Evolutionary conservation across 306 rosid species (phyloP), one percentile per base, ranked within the genome.

Genomic region (Medicago arabica): DNA sequence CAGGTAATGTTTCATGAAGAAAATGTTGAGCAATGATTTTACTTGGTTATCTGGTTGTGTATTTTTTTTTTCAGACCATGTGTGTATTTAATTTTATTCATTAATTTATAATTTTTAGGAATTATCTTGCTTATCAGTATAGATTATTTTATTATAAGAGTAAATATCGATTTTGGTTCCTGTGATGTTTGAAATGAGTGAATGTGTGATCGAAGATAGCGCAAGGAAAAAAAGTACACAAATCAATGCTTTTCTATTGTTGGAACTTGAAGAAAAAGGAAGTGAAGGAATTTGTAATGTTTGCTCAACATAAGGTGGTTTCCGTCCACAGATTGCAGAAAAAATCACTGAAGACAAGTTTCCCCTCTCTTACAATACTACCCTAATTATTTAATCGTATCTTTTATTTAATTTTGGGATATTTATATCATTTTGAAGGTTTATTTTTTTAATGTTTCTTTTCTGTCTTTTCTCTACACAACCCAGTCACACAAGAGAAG

Each of bases 1-100:
- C 96, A 95, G 99, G 99, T 95, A 82, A 57, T 54, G 75, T 60
- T 25, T 34, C 21, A 64, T 15, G 61, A 70, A 15, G 61, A 13
- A 63, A 36, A 55, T 39, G 21, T 58, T 66, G 34, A 50, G 80
- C 57, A 71, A 8, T 76, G 51, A 14, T 19, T 72, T 28, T 74
- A 23, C 10, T 38, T 8, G 17, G 58, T 49, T 81, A 16, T 69
- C 59, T 54, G 72, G 43, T n/a, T 11, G 43, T 7, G 49, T 55
- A 14, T 69, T 50, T 57, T 46, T 47, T 46, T 47, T 46, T 47
- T 55, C 11, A n/a, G 58, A 55, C 62, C 40, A 43, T 17, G 31
- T 19, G 19, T 39, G 53, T 73, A 14, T 64, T 71, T 39, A 7
- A 17, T 62, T 69, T 58, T 60, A 36, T 50, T 31, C 34, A 36